These are phyloP conservation scores for Pythium aristosporum DNA, from an alignment of 352 stramenopile genomes.

Conservation along the genomic window DNA sequence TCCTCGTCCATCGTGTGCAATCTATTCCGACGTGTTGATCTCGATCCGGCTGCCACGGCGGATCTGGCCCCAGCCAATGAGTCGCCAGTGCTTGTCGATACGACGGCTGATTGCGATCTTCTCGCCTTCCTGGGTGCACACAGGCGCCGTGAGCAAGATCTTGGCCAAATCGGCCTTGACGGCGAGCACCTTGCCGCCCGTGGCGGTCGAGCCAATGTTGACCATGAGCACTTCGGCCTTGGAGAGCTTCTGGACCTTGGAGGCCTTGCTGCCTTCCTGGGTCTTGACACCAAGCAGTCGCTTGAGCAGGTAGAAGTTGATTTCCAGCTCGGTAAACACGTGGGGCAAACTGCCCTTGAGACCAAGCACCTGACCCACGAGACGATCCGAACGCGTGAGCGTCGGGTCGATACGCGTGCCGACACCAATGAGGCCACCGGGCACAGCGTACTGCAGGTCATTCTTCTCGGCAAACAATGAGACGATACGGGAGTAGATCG, in stretches of 20 bases:
- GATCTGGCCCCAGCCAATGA: slow-evolving; percentile 99
- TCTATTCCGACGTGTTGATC: slow-evolving; percentile 86
- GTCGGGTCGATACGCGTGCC: slow-evolving; percentile 99
- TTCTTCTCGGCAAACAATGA: slow-evolving; percentile 99
- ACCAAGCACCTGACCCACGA: slow-evolving; percentile 98
- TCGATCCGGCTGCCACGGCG: slow-evolving; percentile 95
- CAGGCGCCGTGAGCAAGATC: slow-evolving; percentile 98
- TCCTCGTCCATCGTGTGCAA: slow-evolving; percentile 29
- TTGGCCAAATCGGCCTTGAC: slow-evolving; percentile 98
- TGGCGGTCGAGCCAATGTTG: slow-evolving; percentile 99
- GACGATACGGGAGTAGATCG: slow-evolving; percentile 94
- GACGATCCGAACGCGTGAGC: slow-evolving; percentile 97
- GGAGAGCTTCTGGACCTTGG: slow-evolving; percentile 98
- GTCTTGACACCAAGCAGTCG: slow-evolving; percentile 99
- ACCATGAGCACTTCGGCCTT: slow-evolving; percentile 99
- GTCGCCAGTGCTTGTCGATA: slow-evolving; percentile 99
- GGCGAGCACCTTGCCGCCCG: slow-evolving; percentile 93
- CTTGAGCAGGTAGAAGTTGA: slow-evolving; percentile 99
- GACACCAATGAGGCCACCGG: slow-evolving; percentile 99
- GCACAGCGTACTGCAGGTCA: slow-evolving; percentile 98
- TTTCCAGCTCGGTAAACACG: slow-evolving; percentile 99
- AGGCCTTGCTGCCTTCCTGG: slow-evolving; percentile 98
- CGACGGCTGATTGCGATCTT: slow-evolving; percentile 99
- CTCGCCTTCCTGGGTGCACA: slow-evolving; percentile 99
- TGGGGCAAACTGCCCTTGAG: slow-evolving; percentile 97